Percentiles rank a stretch among this genome's conserved stretches.
These are phyloP conservation scores for Yamadazyma triangularis DNA, from an alignment of 1,139 yeast genomes.

Conservation along the genomic window DNA sequence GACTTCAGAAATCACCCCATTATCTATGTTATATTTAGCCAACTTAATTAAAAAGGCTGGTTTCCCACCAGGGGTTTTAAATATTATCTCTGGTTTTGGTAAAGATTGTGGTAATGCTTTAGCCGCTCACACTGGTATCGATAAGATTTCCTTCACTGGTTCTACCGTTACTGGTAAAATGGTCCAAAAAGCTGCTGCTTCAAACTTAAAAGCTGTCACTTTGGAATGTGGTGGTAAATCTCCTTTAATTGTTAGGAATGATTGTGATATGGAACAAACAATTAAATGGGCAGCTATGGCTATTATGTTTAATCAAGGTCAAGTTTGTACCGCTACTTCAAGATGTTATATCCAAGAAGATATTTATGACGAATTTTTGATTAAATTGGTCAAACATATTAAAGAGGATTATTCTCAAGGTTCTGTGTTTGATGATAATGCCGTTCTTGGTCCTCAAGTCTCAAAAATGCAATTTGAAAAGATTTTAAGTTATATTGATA, in stretches of 20 bases:
- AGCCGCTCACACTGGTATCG: slow-evolving; percentile 51
- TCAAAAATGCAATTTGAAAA: slow-evolving; percentile 65
- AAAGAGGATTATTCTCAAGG: slow-evolving; percentile 52
- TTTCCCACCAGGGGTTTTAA: slow-evolving; percentile 68
- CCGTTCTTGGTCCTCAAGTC: slow-evolving; percentile 77
- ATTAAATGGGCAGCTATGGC: slow-evolving; percentile 86
- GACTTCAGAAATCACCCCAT: slow-evolving; percentile 65
- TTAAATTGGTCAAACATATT: slow-evolving; percentile 30
- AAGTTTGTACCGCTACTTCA: slow-evolving; percentile 45
- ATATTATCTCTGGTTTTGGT: slow-evolving; percentile 56
- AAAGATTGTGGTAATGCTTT: slow-evolving; percentile 54
- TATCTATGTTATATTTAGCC: slow-evolving; percentile 54
- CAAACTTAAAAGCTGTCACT: slow-evolving; percentile 65
- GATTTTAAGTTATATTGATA: slow-evolving; percentile 45
- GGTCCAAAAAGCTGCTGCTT: slow-evolving; percentile 58
- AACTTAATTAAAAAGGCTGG: slow-evolving; percentile 58
- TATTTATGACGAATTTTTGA: slow-evolving; percentile 47
- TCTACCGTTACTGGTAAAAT: slow-evolving; percentile 57
- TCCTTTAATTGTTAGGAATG: slow-evolving; percentile 67
- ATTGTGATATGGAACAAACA: slow-evolving; percentile 73
- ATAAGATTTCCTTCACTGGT: slow-evolving; percentile 67
- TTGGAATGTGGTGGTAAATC: slow-evolving; percentile 94
- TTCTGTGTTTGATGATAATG: slow-evolving; percentile 50
- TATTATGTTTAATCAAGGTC: slow-evolving; percentile 69
- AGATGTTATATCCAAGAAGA: slow-evolving; percentile 42